These are phyloP conservation scores for Paecilomyces sp. DNA, from an alignment of 2,329 filamentous ascomycete species.

Conservation along the genomic window DNA sequence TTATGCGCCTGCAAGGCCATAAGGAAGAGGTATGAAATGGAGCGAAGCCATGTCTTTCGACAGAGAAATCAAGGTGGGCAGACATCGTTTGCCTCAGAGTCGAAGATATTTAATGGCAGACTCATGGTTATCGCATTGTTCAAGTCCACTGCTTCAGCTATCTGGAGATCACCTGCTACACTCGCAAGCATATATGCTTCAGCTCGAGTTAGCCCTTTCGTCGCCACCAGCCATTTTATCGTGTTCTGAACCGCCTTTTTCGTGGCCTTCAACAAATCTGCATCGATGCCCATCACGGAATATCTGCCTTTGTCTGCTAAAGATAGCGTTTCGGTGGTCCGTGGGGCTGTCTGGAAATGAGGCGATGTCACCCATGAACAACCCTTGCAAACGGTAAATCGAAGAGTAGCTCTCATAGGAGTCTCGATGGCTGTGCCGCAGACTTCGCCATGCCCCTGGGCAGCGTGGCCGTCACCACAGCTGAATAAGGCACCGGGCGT, in stretches of 20 bases:
- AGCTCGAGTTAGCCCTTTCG: conserved; percentile 38
- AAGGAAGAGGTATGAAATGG: neutral
- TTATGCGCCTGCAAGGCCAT: neutral
- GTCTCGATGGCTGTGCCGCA: conserved; percentile 53
- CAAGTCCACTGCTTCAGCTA: conserved; percentile 49
- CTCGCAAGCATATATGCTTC: conserved; percentile 50
- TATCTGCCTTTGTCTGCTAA: conserved; percentile 35
- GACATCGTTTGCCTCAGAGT: conserved; percentile 3
- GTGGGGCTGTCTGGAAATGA: conserved; percentile 38
- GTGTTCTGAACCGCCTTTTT: conserved; percentile 43
- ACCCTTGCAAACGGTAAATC: conserved; percentile 43
- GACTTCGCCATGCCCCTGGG: conserved; percentile 49
- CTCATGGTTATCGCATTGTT: conserved; percentile 46
- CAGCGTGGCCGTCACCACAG: conserved; percentile 49
- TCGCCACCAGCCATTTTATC: conserved; percentile 43
- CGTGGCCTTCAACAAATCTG: conserved; percentile 42
- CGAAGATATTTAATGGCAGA: conserved; percentile 44
- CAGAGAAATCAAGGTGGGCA: neutral
- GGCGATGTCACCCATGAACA: conserved; percentile 42
- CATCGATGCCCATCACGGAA: conserved; percentile 42
- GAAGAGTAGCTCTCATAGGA: conserved; percentile 42
- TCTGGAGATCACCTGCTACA: conserved; percentile 44
- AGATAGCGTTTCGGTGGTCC: conserved; percentile 13
- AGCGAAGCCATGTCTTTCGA: neutral
- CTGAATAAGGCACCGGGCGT: conserved; percentile 46